phyloP scores from a whole-genome alignment of 306 rosid genomes.

The Myrica gale region DNA sequence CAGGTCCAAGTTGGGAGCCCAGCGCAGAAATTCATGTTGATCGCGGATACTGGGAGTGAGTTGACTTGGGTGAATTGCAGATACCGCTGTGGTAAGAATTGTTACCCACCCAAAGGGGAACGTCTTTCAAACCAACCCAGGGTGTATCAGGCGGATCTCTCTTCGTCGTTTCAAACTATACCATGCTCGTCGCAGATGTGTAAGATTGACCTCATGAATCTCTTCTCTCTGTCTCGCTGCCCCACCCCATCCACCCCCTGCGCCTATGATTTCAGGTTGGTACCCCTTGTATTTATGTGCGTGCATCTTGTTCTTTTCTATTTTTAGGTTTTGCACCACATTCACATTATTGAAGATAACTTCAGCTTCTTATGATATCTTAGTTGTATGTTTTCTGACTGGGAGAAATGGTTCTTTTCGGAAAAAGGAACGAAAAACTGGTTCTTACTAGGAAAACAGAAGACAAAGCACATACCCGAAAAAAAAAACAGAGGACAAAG shows the following conservation, averaged over 20 bases:
- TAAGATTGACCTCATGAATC: constrained; percentile 30
- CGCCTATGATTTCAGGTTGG: constrained; percentile 61
- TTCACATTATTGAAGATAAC: background rate
- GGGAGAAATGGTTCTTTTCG: too few species aligned
- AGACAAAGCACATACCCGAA: too few species aligned
- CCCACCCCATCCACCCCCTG: constrained; percentile 55
- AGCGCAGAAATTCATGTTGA: constrained; percentile 45
- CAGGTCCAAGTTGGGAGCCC: constrained; percentile 66
- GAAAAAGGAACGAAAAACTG: too few species aligned
- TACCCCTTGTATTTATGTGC: background rate
- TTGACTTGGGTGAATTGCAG: constrained; percentile 68
- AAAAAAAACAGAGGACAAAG: background rate
- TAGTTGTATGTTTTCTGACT: too few species aligned
- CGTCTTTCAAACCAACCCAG: background rate
- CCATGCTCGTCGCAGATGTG: constrained; percentile 52
- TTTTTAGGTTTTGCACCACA: background rate
- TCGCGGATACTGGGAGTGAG: constrained; percentile 77
- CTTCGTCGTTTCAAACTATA: constrained; percentile 41
- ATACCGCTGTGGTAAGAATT: constrained; percentile 15
- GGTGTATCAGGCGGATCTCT: constrained; percentile 46
- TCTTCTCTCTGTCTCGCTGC: constrained; percentile 49
- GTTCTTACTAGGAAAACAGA: too few species aligned
- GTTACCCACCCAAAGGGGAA: constrained; percentile 7
- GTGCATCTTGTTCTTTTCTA: background rate
- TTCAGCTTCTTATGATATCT: too few species aligned